Evolutionary conservation across 441 rosid species (phyloP).

Genomic region (Adansonia madagascariensis): DNA sequence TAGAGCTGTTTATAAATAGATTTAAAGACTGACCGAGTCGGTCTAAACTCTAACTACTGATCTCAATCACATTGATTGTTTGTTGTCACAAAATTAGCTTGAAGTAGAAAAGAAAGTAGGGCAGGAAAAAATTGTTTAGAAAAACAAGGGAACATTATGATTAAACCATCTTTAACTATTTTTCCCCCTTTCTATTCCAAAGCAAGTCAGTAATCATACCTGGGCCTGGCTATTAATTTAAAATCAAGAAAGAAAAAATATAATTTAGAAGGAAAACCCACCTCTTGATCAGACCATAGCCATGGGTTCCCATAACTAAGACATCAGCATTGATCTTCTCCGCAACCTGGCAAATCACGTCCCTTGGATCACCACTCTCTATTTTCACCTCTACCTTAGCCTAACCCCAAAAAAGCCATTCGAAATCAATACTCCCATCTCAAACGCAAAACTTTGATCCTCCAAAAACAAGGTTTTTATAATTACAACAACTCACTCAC

Average conservation of each 20-base stretch:
- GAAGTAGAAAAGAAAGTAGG: not conserved
- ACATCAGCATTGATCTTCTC: conserved; percentile 49
- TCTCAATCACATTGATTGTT: not conserved
- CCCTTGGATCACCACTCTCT: conserved; percentile 61
- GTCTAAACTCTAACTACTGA: not conserved
- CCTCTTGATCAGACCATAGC: conserved; percentile 65
- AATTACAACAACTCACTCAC: conserved; percentile 26
- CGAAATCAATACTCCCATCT: not conserved
- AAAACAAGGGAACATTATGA: too few relatives aligned
- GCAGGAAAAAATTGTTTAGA: too few relatives aligned
- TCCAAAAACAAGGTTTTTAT: not conserved
- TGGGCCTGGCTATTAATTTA: not conserved
- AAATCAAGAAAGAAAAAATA: not conserved
- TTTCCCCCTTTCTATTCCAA: too few relatives aligned
- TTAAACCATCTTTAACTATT: too few relatives aligned
- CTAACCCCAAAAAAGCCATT: conserved; percentile 26
- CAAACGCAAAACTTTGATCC: not conserved
- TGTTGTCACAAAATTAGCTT: too few relatives aligned
- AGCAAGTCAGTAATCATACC: too few relatives aligned
- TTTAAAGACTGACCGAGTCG: too few relatives aligned
- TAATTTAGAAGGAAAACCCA: not conserved
- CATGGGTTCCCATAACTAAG: conserved; percentile 66
- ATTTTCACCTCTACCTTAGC: conserved; percentile 52
- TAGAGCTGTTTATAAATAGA: too few relatives aligned
- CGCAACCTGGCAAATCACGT: conserved; percentile 56